phyloP scores from a whole-genome alignment of 2,329 filamentous ascomycete genomes.

The Pseudocercospora pini-densiflorae region DNA sequence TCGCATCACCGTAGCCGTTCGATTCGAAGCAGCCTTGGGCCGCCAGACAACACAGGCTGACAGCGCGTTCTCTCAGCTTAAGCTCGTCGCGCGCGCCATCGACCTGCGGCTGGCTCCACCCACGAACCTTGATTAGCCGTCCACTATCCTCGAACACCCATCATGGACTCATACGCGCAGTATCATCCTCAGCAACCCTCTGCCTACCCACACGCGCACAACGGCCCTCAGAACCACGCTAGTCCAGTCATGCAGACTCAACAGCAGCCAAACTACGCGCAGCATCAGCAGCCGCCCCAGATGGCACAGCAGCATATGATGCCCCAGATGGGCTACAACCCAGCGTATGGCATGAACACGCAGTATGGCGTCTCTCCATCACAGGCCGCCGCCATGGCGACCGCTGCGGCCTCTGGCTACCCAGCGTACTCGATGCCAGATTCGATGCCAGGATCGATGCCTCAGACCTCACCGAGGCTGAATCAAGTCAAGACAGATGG shows the following conservation, averaged over 20 bases:
- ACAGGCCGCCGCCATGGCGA: slow-evolving; percentile 91
- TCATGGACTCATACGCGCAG: slow-evolving; percentile 53
- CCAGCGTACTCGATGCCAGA: slow-evolving; percentile 74
- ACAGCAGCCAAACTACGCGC: slow-evolving; percentile 54
- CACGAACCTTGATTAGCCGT: slow-evolving; percentile 27
- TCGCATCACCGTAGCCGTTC: slow-evolving; percentile 3
- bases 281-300: slow-evolving; percentile 66
- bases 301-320: slow-evolving; percentile 62
- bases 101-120: slow-evolving; percentile 20
- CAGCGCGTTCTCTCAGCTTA: slow-evolving; percentile 26
- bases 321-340: slow-evolving; percentile 78
- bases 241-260: slow-evolving; percentile 80
- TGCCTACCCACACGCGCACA: slow-evolving; percentile 46
- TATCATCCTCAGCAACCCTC: slow-evolving; percentile 52
- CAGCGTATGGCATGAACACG: slow-evolving; percentile 72
- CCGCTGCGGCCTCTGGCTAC: slow-evolving; percentile 86
- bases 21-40: slow-evolving; percentile 23
- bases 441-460: slow-evolving; percentile 65
- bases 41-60: slow-evolving; percentile 30
- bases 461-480: slow-evolving; percentile 75
- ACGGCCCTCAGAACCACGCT: slow-evolving; percentile 65
- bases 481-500: slow-evolving; percentile 66
- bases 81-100: slow-evolving; percentile 19
- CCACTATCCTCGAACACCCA: slow-evolving; percentile 33
- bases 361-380: slow-evolving; percentile 79